A percentile compares a stretch with the other conserved stretches of the same genome.
phyloP scores from a whole-genome alignment of 495 filamentous ascomycete genomes.

The Lichenothelia convexa region DNA sequence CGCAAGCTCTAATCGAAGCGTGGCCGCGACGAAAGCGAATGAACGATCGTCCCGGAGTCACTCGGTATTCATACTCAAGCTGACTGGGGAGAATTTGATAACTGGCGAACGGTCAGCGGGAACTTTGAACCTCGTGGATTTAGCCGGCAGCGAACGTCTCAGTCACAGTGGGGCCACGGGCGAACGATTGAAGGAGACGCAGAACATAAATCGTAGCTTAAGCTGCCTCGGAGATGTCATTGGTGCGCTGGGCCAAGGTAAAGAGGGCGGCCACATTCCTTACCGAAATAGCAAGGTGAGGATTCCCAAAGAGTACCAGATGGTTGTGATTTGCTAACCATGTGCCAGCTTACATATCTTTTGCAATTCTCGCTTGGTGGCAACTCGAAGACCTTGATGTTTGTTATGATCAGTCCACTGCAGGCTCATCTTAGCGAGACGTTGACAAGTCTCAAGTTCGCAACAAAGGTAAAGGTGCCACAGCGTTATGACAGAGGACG shows the following conservation, averaged over 20 bases:
- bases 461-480: conserved; percentile 51
- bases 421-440: conserved; percentile 86
- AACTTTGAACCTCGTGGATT: conserved; percentile 87
- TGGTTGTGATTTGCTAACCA: background rate
- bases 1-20: conserved; percentile 68
- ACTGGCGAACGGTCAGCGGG: conserved; percentile 78
- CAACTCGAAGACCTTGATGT: conserved; percentile 96
- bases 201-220: conserved; percentile 90
- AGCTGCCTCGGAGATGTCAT: conserved; percentile 92
- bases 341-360: conserved; percentile 65
- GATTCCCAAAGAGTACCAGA: conserved; percentile 1
- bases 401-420: conserved; percentile 90
- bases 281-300: conserved; percentile 87
- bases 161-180: conserved; percentile 70
- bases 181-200: conserved; percentile 78
- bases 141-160: conserved; percentile 83
- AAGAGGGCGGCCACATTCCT: conserved; percentile 71
- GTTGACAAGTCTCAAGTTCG: conserved; percentile 88
- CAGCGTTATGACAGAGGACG: conserved; percentile 15
- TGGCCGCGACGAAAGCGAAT: conserved; percentile 92
- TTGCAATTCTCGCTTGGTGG: conserved; percentile 90
- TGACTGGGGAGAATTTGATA: conserved; percentile 61
- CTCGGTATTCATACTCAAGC: conserved; percentile 87
- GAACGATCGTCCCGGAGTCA: conserved; percentile 86
- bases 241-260: conserved; percentile 69